These are phyloP conservation scores for Beauveria rudraprayagi DNA, from an alignment of 2,329 filamentous ascomycete species.

Conservation along the genomic window DNA sequence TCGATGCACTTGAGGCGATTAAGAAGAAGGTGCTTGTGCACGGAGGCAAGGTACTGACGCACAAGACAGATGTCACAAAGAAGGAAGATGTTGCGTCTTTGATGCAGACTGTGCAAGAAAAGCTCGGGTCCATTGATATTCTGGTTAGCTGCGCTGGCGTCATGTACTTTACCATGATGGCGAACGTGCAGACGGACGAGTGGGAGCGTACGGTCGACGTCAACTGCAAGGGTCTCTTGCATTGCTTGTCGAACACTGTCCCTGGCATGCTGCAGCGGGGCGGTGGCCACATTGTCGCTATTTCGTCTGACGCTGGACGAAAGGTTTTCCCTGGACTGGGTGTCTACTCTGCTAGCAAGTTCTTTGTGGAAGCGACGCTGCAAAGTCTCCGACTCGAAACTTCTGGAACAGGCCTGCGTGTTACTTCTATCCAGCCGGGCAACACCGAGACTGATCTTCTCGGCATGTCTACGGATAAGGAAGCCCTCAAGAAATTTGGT, in stretches of 20 bases:
- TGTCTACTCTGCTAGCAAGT: slow-evolving; percentile 76
- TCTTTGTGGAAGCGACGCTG: slow-evolving; percentile 78
- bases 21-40: slow-evolving; percentile 50
- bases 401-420: slow-evolving; percentile 61
- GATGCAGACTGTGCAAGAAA: slow-evolving; percentile 46
- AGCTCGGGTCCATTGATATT: slow-evolving; percentile 67
- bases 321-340: slow-evolving; percentile 76
- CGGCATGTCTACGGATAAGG: slow-evolving; percentile 64
- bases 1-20: slow-evolving; percentile 58
- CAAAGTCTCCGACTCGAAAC: slow-evolving; percentile 69
- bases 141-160: slow-evolving; percentile 75
- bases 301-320: slow-evolving; percentile 73
- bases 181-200: slow-evolving; percentile 62
- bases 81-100: slow-evolving; percentile 58
- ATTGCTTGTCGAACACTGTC: slow-evolving; percentile 62
- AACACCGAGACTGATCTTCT: slow-evolving; percentile 68
- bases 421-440: slow-evolving; percentile 69
- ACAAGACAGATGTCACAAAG: slow-evolving; percentile 65
- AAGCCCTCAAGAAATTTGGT: slow-evolving; percentile 72
- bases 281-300: slow-evolving; percentile 66
- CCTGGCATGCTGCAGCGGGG: slow-evolving; percentile 65
- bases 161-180: slow-evolving; percentile 88
- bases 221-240: slow-evolving; percentile 75
- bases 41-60: slow-evolving; percentile 58
- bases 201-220: slow-evolving; percentile 80